Base-by-base conservation (phyloP, 2,329 filamentous ascomycete species). In the Phialocephala sp. region DNA sequence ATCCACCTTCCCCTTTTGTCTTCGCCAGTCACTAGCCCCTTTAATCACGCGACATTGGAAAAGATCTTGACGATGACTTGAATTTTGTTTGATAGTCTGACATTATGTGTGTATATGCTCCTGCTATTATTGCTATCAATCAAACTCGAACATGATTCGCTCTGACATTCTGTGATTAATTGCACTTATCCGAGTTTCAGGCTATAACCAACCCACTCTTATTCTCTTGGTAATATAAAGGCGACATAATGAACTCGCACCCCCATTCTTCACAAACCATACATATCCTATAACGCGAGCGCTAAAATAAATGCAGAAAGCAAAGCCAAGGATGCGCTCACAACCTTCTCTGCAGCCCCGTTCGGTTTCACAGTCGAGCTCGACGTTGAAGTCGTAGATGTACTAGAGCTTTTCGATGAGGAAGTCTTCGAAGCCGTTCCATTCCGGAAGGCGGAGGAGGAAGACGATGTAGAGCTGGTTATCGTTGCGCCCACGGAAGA, bases 1-100 rank as follows among this genome's bases (percentile, higher is more conserved):
- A 32, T 35, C 50, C 24, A 54, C 50, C 50, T 54, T 32, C 50
- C 50, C 50, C 27, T 54, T 54, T 54, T 32, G 45, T 22, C 22
- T 22, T 22, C 45, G 45, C 45, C 22, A 18, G n/a, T 5, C 45
- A 22, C n/a, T 50, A 50, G 45, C 45, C 20, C n/a, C 6, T 11
- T 5, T 5, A n/a, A n/a, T 50, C 45, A 50, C 45, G 45, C 22
- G 45, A 20, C n/a, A n/a, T 18, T n/a, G 45, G 45, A 50, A 50
- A 6, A 43, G 14, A 18, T 43, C 41, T 43, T 43, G 2, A 43
- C 4, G n/a, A 43, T n/a, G 41, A 43, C 41, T 15, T n/a, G 41
- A 18, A 43, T 15, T 43, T 6, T 18, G 15, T 18, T 18, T 43
- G 27, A 6, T 14, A 18, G 41, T 43, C n/a, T 43, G 15, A 15